Conservation (phyloP, 495 filamentous ascomycete species). For the Penicillium angulare region DNA sequence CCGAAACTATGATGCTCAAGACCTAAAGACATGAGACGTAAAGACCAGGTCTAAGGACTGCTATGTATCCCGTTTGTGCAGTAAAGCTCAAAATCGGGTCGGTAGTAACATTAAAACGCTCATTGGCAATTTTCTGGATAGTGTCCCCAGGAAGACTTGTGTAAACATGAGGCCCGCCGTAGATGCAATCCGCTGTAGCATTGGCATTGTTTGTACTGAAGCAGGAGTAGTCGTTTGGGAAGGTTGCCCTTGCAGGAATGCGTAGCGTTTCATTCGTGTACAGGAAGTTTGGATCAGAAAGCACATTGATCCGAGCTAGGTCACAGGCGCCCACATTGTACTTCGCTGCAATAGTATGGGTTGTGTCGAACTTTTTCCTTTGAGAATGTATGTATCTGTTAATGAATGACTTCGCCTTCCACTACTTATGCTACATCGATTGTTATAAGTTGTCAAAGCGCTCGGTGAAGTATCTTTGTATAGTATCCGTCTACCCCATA, state of each 20-base stretch:
- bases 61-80: background rate
- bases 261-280: conserved; percentile 5
- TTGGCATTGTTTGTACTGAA: conserved; percentile 2
- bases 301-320: conserved; percentile 13
- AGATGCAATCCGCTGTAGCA: conserved; percentile 7
- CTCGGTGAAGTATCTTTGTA: no score
- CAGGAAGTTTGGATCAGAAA: conserved; percentile 12
- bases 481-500: no score
- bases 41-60: background rate
- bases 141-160: conserved; percentile 15
- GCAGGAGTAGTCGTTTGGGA: conserved; percentile 9
- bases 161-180: conserved; percentile 15
- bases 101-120: conserved; percentile 13
- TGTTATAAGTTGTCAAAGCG: no score
- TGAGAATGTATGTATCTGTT: conserved; percentile 7
- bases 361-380: conserved; percentile 10
- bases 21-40: no score
- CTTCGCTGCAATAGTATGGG: conserved; percentile 8
- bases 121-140: conserved; percentile 11
- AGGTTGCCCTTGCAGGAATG: conserved; percentile 9
- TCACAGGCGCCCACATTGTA: conserved; percentile 12
- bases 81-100: conserved; percentile 3
- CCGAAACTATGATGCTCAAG: no score
- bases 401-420: no score
- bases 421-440: no score